phyloP scores from a whole-genome alignment of 495 filamentous ascomycete genomes.

The Aspergillus sclerotiicarbonarius region DNA sequence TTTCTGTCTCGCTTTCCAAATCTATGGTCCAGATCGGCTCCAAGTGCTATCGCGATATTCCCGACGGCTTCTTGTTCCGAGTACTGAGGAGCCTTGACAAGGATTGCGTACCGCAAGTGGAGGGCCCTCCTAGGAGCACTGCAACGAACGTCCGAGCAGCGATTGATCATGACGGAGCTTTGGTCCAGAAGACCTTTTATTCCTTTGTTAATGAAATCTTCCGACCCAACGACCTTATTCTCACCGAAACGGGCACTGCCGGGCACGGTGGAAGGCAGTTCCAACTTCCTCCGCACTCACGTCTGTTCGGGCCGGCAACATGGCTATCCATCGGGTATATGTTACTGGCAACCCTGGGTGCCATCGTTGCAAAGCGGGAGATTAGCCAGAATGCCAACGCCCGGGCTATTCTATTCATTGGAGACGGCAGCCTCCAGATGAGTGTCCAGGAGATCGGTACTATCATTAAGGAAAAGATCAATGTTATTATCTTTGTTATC shows the following conservation, averaged over 20 bases:
- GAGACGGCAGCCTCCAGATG: constrained; percentile 78
- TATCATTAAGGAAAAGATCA: constrained; percentile 66
- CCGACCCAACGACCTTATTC: constrained; percentile 36
- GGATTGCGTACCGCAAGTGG: constrained; percentile 15
- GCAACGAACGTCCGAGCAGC: constrained; percentile 8
- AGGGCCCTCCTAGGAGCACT: constrained; percentile 15
- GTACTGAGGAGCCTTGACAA: constrained; percentile 23
- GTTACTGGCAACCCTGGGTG: constrained; percentile 48
- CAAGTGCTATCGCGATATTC: constrained; percentile 26
- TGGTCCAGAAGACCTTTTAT: constrained; percentile 35
- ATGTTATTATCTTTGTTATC: constrained; percentile 63
- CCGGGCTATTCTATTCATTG: constrained; percentile 68
- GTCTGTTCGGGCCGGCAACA: constrained; percentile 35
- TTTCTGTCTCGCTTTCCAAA: constrained; percentile 29
- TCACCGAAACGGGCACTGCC: constrained; percentile 44
- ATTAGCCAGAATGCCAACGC: constrained; percentile 21
- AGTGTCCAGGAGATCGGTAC: constrained; percentile 76
- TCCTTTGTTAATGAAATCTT: constrained; percentile 28
- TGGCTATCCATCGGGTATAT: constrained; percentile 50
- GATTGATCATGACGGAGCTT: constrained; percentile 17
- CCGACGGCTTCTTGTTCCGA: constrained; percentile 18
- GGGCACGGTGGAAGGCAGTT: constrained; percentile 31
- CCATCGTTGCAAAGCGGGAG: constrained; percentile 45
- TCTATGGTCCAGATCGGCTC: constrained; percentile 30
- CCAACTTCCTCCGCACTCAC: constrained; percentile 27